Evolutionary conservation across 2,329 filamentous ascomycete species (phyloP).

Genomic region (Verticillium nubilum): DNA sequence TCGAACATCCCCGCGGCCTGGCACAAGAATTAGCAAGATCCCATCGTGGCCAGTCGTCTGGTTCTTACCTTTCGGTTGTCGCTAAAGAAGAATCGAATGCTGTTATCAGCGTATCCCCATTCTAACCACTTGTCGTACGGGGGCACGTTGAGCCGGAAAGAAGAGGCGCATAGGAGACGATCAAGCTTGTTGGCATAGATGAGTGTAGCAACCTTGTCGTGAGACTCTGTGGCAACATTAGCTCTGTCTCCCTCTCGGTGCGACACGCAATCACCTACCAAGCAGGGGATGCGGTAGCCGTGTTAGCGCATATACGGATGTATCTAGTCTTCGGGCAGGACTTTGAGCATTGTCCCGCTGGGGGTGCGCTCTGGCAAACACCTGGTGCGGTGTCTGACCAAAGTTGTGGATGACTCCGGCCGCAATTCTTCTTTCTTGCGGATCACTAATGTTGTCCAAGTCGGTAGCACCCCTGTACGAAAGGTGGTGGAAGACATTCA

Average conservation of each 20-base stretch:
- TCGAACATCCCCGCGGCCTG: conserved; percentile 79
- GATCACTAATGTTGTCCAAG: conserved; percentile 83
- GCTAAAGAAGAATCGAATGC: conserved; percentile 82
- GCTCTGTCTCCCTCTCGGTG: background rate
- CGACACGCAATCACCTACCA: conserved; percentile 31
- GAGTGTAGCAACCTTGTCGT: conserved; percentile 75
- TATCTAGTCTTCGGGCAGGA: conserved; percentile 68
- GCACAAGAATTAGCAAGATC: conserved; percentile 18
- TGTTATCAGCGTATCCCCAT: conserved; percentile 93
- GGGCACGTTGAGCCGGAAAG: conserved; percentile 81
- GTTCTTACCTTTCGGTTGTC: conserved; percentile 66
- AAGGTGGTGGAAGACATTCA: conserved; percentile 94
- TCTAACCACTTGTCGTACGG: conserved; percentile 92
- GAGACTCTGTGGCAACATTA: conserved; percentile 42
- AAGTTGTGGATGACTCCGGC: conserved; percentile 99
- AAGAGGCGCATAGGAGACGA: conserved; percentile 74
- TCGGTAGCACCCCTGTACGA: conserved; percentile 94
- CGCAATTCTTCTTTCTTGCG: conserved; percentile 78
- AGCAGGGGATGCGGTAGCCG: conserved; percentile 75
- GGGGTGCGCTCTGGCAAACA: conserved; percentile 79
- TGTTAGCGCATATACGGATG: conserved; percentile 67
- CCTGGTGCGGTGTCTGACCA: conserved; percentile 92
- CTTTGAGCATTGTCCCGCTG: conserved; percentile 64
- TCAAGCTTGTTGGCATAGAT: conserved; percentile 76
- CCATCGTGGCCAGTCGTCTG: background rate